These are phyloP conservation scores for Micractinium sp. DNA, from an alignment of 139 green algal species.

Conservation along the genomic window DNA sequence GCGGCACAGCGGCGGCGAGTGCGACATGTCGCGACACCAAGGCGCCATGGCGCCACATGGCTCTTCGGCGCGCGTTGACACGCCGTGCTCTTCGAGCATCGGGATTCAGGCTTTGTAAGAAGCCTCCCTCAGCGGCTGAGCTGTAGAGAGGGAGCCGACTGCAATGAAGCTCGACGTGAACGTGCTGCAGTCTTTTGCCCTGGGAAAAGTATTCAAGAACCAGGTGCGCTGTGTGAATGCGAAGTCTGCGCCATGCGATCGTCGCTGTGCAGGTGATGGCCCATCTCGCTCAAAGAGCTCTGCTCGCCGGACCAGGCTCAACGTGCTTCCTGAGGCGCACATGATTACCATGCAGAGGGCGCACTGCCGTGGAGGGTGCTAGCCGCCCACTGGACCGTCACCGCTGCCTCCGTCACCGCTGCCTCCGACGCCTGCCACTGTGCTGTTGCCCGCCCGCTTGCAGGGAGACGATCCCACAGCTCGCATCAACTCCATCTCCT, in stretches of 20 bases:
- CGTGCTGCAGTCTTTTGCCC: slow-evolving; percentile 46
- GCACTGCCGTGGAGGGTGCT: not conserved
- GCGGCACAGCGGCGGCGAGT: no score
- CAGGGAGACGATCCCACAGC: slow-evolving; percentile 45
- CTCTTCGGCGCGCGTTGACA: no score
- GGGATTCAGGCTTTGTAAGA: no score
- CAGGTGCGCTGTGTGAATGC: slow-evolving; percentile 6
- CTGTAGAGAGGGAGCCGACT: no score
- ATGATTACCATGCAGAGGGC: not conserved
- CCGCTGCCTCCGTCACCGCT: not conserved
- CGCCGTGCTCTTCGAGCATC: no score
- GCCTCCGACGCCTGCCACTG: not conserved
- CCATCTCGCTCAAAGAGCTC: no score
- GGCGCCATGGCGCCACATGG: no score
- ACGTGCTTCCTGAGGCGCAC: no score
- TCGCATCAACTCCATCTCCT: slow-evolving; percentile 89
- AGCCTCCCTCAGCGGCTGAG: no score
- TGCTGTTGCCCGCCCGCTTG: not conserved
- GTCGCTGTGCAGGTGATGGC: not conserved
- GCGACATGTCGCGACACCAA: no score
- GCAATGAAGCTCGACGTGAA: slow-evolving; percentile 54
- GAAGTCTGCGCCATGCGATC: not conserved
- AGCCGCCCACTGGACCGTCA: not conserved
- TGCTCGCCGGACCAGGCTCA: no score
- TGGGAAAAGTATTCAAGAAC: slow-evolving; percentile 64